Base-by-base conservation (phyloP, 78 protist genomes). In the Acrasis kona region DNA sequence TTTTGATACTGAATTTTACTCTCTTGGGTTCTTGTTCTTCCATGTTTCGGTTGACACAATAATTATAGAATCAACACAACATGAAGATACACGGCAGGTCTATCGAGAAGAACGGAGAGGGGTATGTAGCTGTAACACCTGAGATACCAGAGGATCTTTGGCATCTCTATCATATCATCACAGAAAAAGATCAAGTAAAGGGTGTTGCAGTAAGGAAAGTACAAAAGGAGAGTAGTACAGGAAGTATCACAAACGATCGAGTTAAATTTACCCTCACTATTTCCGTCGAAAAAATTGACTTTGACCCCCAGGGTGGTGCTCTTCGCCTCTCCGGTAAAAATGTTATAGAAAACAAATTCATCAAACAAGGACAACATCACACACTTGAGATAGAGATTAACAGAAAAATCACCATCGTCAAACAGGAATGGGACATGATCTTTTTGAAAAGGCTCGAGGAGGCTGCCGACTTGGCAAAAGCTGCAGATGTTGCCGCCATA, bases 401-500 rank as follows among this genome's bases (percentile, higher is more conserved):
- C 39, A 9, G 78, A 70, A 84, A 81, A 41, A 82, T 90, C 57
- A 58, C 70, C 9, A 5, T 89, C 28, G 30, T 0, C 61, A 93
- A 93, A 34, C 41, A 38, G 4, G 75, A 79, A 30, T 93, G 95
- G 95, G 97, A 91, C 50, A 29, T 79, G 2, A 42, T 93, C 4
- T 31, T 81, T 9, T 28, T 84, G 8, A 90, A 89, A 4, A 82
- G 87, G 27, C 75, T 93, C 0, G 39, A 69, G 2, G 79, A 27
- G 19, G 74, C 35, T 31, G 30, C 64, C 7, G 92, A 91, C 41
- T 39, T 58, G 5, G 27, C 74, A 5, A 57, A 67, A 12, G 36
- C 67, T 30, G 94, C 97, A 1, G 95, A 93, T 57, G 90, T 89
- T 0, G 97, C 89, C 0, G 93, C 89, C 28, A 57, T 84, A 40